Base-by-base conservation (phyloP, 139 green algal genomes). In the Haematococcus lacustris region DNA sequence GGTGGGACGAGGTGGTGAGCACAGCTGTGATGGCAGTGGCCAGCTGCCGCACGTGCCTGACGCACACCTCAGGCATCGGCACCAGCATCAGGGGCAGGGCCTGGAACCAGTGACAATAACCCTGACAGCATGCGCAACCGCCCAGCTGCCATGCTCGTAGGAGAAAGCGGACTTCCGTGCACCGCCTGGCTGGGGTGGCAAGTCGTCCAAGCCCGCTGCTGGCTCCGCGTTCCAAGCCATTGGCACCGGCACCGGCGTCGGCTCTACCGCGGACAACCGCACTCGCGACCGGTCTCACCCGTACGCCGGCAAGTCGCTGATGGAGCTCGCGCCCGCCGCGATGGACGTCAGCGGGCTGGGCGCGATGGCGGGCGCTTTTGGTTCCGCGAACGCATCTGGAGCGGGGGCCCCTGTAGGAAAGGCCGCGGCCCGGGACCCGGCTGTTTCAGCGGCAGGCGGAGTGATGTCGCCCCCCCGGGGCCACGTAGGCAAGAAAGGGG, bases 281-380 rank as follows among this genome's bases (percentile, higher is more conserved):
- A n/a, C n/a, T n/a, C n/a, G n/a, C n/a, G n/a, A n/a, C n/a, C n/a
- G n/a, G n/a, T n/a, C n/a, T n/a, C n/a, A n/a, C n/a, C n/a, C n/a
- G n/a, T n/a, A 53, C 17, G 43, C 43, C 50, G 3, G 38, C 39
- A 34, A 34, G 50, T 33, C 50, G 32, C 70, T 82, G 0, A 66
- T 70, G 37, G 75, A 77, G 41, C 51, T 47, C 50, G 71, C 76
- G 1, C 74, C 81, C 28, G 63, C 81, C 9, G 81, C 81, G 5
- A 76, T 83, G 2, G 77, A 86, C 69, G 75, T 80, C 60, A 86
- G 77, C 67, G 80, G 81, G 41, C 68, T 80, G 23, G 71, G 66
- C 2, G 68, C 80, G 64, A 66, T 40, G 1, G 37, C 68, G 28
- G 37, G 60, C n/a, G 38, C n/a, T 26, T 61, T 30, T 34, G 63